Evolutionary conservation across 345 rosid genomes (phyloP), one percentile per base, ranked within the genome.

Genomic region (Aegle marmelos): DNA sequence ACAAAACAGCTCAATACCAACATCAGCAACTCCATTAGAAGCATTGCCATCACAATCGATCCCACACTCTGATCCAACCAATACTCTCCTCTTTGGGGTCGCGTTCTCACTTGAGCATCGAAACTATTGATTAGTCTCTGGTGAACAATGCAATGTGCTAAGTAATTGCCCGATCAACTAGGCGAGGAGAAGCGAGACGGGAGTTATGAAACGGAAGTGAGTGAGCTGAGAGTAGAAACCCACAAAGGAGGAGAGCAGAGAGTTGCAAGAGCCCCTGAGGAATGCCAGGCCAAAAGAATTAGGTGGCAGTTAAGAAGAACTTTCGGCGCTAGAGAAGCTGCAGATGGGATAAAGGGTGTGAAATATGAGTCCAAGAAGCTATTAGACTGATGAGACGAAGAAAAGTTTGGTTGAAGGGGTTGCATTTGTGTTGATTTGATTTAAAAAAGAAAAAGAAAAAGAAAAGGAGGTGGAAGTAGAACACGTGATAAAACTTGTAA

Each of bases 41-140:
- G 3, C 91, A 90, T 86, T 9, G 87, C 90, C 91, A 85, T 85
- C 75, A 89, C 73, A 34, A 86, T 59, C 86, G 30, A 86, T 59
- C 85, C 90, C 92, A 61, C 92, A 89, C 69, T 89, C 93, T 68
- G 86, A 63, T 76, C 96, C 89, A 83, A 82, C 88, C 81, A 91
- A 78, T 22, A 88, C 31, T 82, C 85, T 91, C 89, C 82, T 90
- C 93, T 69, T 62, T 89, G 0, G 88, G 83, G 72, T 92, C 94
- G 68, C 89, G 59, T 1, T 61, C 56, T 16, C 91, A 84, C 66
- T 80, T 82, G 62, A 9, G 45, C 88, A 86, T 68, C 5, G 82
- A 77, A n/a, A 89, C 85, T 45, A 90, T 85, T 0, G 86, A 57
- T 60, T 17, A 81, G 56, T 92, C 93, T 77, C 73, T 80, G 0